Evolutionary conservation across 805 yeast species (phyloP).

Genomic region (Wickerhamomyces tratensis): DNA sequence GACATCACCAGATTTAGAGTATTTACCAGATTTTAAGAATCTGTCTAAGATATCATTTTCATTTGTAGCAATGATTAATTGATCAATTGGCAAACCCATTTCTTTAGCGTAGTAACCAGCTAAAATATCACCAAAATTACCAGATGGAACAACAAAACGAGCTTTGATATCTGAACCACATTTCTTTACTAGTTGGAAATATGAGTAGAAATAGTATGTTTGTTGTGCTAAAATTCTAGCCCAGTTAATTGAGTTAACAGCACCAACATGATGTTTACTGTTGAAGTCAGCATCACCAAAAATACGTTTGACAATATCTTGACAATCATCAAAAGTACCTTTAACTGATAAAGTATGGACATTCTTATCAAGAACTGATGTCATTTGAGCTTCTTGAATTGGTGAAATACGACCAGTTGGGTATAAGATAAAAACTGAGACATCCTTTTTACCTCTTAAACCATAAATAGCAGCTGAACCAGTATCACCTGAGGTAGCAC

Average conservation of each 20-base stretch:
- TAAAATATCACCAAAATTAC: slow-evolving; percentile 95
- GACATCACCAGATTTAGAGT: slow-evolving; percentile 68
- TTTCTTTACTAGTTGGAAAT: slow-evolving; percentile 55
- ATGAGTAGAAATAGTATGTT: slow-evolving; percentile 91
- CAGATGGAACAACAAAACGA: slow-evolving; percentile 91
- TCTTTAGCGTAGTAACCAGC: slow-evolving; percentile 93
- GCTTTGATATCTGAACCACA: slow-evolving; percentile 35
- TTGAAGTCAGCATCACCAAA: slow-evolving; percentile 89
- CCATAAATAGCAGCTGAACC: slow-evolving; percentile 99
- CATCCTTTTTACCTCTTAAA: slow-evolving; percentile 91
- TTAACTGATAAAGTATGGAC: slow-evolving; percentile 92
- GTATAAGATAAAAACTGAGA: slow-evolving; percentile 91
- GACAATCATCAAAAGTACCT: slow-evolving; percentile 98
- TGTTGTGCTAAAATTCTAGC: slow-evolving; percentile 97
- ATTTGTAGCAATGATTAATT: slow-evolving; percentile 89
- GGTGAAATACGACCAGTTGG: slow-evolving; percentile 98
- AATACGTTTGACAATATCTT: slow-evolving; percentile 87
- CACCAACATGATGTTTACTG: slow-evolving; percentile 86
- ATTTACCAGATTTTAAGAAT: slow-evolving; percentile 78
- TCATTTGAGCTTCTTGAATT: slow-evolving; percentile 97
- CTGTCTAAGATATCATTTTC: slow-evolving; percentile 93
- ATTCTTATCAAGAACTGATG: slow-evolving; percentile 85
- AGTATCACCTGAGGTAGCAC: slow-evolving; percentile 98
- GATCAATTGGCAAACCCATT: slow-evolving; percentile 90
- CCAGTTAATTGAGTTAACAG: slow-evolving; percentile 98